Evolutionary conservation across 192 early-diverging fungal genomes (phyloP).

Genomic region (Dimargaris cristalligena): DNA sequence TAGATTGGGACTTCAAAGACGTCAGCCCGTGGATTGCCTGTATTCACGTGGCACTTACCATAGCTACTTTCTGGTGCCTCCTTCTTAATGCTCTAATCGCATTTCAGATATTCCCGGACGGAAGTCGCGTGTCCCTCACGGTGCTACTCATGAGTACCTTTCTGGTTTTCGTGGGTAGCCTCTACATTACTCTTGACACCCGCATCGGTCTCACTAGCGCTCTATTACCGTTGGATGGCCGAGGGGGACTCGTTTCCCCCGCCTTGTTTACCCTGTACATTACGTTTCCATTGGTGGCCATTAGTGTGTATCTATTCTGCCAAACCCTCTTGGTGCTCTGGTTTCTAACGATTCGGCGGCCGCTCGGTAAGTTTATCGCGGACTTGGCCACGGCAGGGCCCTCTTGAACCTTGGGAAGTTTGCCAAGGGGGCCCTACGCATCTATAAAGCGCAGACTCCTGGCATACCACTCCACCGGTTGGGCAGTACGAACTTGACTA

Average conservation of each 20-base stretch:
- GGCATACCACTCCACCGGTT: no score
- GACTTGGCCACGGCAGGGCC: no score
- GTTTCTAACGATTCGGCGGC: neutral
- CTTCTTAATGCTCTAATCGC: neutral
- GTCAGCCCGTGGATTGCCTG: constrained; percentile 7
- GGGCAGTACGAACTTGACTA: no score
- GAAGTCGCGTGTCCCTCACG: neutral
- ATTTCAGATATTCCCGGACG: neutral
- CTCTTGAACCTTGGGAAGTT: no score
- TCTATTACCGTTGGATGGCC: neutral
- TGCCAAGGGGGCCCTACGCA: no score
- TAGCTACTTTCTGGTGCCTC: constrained; percentile 1
- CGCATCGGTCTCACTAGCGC: neutral
- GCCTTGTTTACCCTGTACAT: neutral
- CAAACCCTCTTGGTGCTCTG: neutral
- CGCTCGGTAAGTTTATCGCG: neutral
- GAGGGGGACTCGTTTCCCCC: neutral
- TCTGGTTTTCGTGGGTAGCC: neutral
- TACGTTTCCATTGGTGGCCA: neutral
- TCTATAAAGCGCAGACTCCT: no score
- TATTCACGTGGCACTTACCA: neutral
- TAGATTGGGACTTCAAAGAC: neutral
- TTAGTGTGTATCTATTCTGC: neutral
- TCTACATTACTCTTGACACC: constrained; percentile 2
- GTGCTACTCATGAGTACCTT: neutral